Evolutionary conservation across 257 asterid species (phyloP).

Genomic region (Salvia miltiorrhiza): DNA sequence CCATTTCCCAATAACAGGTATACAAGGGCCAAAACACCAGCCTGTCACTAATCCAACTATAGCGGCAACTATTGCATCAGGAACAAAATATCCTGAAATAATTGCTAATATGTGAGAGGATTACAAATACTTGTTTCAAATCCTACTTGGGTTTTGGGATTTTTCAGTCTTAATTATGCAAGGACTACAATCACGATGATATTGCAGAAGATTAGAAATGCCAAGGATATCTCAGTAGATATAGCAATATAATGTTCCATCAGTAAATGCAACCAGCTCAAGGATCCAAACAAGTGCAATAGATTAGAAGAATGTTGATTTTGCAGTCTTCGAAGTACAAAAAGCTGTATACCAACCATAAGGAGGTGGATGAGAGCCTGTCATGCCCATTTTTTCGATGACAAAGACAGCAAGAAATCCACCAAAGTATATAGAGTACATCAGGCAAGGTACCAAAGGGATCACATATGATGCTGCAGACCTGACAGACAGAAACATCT

Average conservation of each 20-base stretch:
- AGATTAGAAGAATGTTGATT: conserved; percentile 8
- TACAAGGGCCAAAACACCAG: conserved; percentile 88
- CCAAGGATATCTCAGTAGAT: neutral
- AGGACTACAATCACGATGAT: conserved; percentile 13
- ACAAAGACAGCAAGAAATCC: conserved; percentile 76
- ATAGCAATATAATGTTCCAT: conserved; percentile 4
- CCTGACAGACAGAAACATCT: conserved; percentile 50
- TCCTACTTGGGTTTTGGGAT: neutral
- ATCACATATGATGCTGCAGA: conserved; percentile 71
- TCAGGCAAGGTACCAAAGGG: conserved; percentile 70
- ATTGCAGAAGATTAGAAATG: conserved; percentile 9
- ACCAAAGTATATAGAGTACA: conserved; percentile 78
- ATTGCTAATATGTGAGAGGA: conserved; percentile 18
- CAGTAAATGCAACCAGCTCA: neutral
- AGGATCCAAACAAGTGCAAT: conserved; percentile 10
- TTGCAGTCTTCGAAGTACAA: conserved; percentile 7
- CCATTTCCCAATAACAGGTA: conserved; percentile 79
- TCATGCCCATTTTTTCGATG: conserved; percentile 97
- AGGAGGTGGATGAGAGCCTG: conserved; percentile 90
- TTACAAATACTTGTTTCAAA: neutral
- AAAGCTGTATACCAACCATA: conserved; percentile 55
- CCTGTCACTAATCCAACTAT: conserved; percentile 77
- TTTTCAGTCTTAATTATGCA: neutral
- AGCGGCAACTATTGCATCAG: conserved; percentile 82
- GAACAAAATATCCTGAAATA: conserved; percentile 81